These are phyloP conservation scores for Neoboletus subvelutipes DNA, from an alignment of 768 basidiomycete species.

Conservation along the genomic window DNA sequence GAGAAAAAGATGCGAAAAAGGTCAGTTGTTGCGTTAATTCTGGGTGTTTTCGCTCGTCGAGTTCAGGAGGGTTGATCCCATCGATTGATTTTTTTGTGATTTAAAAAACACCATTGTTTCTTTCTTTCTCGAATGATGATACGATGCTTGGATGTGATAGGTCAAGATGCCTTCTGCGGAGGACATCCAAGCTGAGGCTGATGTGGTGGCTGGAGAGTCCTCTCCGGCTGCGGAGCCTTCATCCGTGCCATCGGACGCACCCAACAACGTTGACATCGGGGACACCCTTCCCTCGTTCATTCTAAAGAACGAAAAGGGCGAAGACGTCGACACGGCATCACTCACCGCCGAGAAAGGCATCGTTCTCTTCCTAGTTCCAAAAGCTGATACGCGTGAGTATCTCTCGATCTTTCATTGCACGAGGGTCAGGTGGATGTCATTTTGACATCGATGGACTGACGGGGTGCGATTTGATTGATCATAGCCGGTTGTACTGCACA, in stretches of 20 bases:
- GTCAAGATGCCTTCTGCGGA: constrained; percentile 20
- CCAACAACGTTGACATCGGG: constrained; percentile 59
- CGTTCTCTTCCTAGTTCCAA: constrained; percentile 81
- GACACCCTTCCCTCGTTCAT: constrained; percentile 69
- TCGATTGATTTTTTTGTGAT: neutral
- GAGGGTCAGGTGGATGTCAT: neutral
- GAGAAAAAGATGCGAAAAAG: constrained; percentile 27
- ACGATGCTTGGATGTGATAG: constrained; percentile 4
- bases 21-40: constrained; percentile 7
- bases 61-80: neutral
- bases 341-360: constrained; percentile 71
- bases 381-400: constrained; percentile 77
- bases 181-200: neutral
- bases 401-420: neutral
- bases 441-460: constrained; percentile 1
- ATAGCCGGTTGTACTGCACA: constrained; percentile 89
- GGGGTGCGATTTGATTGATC: neutral
- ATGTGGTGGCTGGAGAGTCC: constrained; percentile 4
- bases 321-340: constrained; percentile 67
- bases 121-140: neutral
- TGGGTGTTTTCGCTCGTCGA: neutral
- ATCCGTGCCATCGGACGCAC: neutral
- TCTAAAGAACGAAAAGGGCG: constrained; percentile 83
- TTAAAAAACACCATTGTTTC: neutral
- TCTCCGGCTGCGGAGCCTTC: constrained; percentile 5